Percentiles rank a stretch among this genome's conserved stretches.
Conservation (phyloP, 202 grass and related monocot genomes). For the Musa balbisiana region DNA sequence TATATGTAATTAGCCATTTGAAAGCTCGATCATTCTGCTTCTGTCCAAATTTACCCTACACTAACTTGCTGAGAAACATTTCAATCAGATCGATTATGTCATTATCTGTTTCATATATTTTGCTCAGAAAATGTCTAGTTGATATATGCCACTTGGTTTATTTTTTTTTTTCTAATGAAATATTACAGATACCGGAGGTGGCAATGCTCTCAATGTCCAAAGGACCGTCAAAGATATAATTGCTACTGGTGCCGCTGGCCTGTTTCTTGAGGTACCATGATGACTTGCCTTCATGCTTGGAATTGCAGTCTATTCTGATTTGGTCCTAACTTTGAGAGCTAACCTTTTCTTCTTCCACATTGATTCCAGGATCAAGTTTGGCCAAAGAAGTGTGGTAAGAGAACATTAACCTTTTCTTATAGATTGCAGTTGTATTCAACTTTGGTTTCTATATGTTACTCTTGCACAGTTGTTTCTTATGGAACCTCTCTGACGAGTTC, state of each 20-base stretch:
- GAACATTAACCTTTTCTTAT: background rate
- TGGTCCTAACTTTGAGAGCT: background rate
- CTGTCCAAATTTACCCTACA: too few species aligned
- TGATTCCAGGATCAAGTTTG: conserved; percentile 3
- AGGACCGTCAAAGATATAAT: conserved; percentile 5
- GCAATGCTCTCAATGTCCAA: conserved; percentile 6
- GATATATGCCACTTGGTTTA: too few species aligned
- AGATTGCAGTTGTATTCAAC: too few species aligned
- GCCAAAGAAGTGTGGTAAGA: conserved; percentile 8
- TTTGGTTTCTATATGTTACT: too few species aligned
- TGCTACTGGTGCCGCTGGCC: background rate
- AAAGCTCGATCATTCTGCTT: too few species aligned
- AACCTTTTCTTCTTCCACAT: background rate
- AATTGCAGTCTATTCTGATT: background rate
- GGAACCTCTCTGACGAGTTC: background rate
- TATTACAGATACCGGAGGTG: background rate
- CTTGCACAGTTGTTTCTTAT: too few species aligned
- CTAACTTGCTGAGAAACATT: too few species aligned
- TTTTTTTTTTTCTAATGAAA: background rate
- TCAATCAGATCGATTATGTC: too few species aligned
- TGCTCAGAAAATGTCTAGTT: too few species aligned
- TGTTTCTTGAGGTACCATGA: background rate
- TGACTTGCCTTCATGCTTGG: background rate
- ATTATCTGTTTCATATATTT: too few species aligned
- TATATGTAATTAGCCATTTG: too few species aligned